Evolutionary conservation across 2,329 filamentous ascomycete species (phyloP).

Genomic region (Cladorrhinum sp.): DNA sequence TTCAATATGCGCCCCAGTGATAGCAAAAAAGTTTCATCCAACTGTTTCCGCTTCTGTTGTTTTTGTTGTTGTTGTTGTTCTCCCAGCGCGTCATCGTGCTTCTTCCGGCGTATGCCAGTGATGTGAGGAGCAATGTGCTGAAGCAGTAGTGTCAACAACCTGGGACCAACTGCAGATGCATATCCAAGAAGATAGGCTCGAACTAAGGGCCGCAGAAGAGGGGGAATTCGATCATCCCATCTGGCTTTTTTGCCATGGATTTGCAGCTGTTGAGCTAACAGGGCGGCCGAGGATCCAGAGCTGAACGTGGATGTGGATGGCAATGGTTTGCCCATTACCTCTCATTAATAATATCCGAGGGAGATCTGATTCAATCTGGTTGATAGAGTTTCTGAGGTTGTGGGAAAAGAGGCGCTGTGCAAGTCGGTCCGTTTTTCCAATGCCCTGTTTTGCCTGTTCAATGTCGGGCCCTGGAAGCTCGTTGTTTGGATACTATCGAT

Average conservation of each 20-base stretch:
- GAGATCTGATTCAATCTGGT: too few species aligned
- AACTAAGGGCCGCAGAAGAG: conserved; percentile 52
- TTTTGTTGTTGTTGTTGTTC: conserved; percentile 6
- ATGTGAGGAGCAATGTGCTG: conserved; percentile 48
- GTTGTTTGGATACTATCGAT: not conserved
- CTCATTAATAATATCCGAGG: too few species aligned
- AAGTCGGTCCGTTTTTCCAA: not conserved
- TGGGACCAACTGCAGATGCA: conserved; percentile 55
- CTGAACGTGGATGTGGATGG: not conserved
- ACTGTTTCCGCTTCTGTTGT: not conserved
- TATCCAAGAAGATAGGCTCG: conserved; percentile 62
- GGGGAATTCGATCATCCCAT: conserved; percentile 40
- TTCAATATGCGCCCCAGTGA: conserved; percentile 43
- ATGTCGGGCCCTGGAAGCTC: not conserved
- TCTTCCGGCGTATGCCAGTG: conserved; percentile 34
- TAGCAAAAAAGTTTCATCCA: conserved; percentile 31
- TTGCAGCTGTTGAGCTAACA: not conserved
- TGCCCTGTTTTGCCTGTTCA: not conserved
- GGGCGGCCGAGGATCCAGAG: too few species aligned
- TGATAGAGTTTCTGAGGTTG: not conserved
- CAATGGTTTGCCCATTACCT: not conserved
- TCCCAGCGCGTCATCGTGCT: conserved; percentile 10
- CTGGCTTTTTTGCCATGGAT: not conserved
- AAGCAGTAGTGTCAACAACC: conserved; percentile 53
- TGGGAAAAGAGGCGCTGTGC: not conserved